Evolutionary conservation across 352 stramenopile genomes (phyloP).

Genomic region (Phytophthora podocarpi): DNA sequence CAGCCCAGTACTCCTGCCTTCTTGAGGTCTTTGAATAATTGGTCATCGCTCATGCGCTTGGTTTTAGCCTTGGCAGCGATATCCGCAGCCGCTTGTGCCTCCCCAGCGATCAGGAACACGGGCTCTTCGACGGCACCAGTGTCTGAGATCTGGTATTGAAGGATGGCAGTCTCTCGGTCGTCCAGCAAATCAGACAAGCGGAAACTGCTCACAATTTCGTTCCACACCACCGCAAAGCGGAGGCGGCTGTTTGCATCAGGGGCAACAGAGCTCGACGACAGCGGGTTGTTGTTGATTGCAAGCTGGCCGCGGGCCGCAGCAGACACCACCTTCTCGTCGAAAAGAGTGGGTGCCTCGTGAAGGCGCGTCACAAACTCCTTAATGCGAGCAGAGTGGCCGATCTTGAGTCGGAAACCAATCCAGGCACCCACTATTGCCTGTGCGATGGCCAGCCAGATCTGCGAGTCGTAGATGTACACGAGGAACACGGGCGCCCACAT

Average conservation of each 20-base stretch:
- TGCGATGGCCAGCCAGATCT: constrained; percentile 89
- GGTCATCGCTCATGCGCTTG: constrained; percentile 59
- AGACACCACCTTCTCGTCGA: constrained; percentile 84
- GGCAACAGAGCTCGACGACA: constrained; percentile 57
- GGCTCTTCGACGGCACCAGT: constrained; percentile 81
- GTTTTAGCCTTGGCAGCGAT: constrained; percentile 66
- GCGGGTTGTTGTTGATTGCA: constrained; percentile 60
- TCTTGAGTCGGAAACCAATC: constrained; percentile 82
- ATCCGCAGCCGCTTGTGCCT: constrained; percentile 73
- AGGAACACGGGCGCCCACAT: constrained; percentile 85
- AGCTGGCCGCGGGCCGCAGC: constrained; percentile 67
- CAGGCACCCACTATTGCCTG: constrained; percentile 76
- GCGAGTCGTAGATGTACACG: constrained; percentile 88
- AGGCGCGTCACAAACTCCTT: constrained; percentile 75
- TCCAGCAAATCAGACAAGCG: constrained; percentile 87
- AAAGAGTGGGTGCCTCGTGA: constrained; percentile 65
- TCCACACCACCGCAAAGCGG: constrained; percentile 89
- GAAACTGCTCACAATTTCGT: constrained; percentile 90
- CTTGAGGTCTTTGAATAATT: constrained; percentile 72
- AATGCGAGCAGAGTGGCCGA: constrained; percentile 81
- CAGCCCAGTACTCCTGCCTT: constrained; percentile 78
- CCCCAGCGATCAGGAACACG: constrained; percentile 86
- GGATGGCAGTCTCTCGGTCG: constrained; percentile 85
- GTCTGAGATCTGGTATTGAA: constrained; percentile 90
- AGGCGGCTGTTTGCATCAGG: constrained; percentile 81